Conservation (phyloP, 495 filamentous ascomycete species). For the Lepraria neglecta region DNA sequence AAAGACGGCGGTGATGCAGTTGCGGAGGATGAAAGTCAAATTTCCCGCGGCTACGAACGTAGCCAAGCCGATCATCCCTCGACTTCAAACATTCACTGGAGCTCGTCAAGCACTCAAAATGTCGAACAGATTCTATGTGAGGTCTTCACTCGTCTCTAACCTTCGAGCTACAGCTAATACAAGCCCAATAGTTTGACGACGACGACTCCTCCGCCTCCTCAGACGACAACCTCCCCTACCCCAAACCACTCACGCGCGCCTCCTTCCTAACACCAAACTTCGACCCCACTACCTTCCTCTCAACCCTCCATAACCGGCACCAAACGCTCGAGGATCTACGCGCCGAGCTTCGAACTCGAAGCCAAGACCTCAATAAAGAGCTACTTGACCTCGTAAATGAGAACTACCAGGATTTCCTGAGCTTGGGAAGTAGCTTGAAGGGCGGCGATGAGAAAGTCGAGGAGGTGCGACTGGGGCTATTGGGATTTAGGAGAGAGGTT, state of each 20-base stretch:
- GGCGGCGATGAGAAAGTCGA: constrained; percentile 90
- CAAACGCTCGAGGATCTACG: constrained; percentile 95
- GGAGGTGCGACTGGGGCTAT: constrained; percentile 77
- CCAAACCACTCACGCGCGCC: constrained; percentile 65
- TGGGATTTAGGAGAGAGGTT: constrained; percentile 79
- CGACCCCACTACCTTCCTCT: constrained; percentile 74
- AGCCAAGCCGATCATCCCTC: not conserved
- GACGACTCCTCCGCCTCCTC: constrained; percentile 51
- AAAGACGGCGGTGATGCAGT: not conserved
- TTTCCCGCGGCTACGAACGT: not conserved
- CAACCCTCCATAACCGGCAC: constrained; percentile 74
- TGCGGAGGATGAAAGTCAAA: constrained; percentile 1
- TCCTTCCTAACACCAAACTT: constrained; percentile 77
- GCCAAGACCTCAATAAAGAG: constrained; percentile 69
- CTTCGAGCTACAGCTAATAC: not conserved
- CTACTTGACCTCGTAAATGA: constrained; percentile 88
- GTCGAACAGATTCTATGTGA: constrained; percentile 29
- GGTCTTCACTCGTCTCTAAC: not conserved
- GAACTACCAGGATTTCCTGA: constrained; percentile 86
- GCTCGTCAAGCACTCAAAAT: constrained; percentile 1
- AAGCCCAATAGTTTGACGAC: constrained; percentile 42
- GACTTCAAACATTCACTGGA: not conserved
- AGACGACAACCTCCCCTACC: constrained; percentile 73
- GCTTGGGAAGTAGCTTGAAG: constrained; percentile 69
- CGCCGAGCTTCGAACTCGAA: constrained; percentile 70